phyloP scores from a whole-genome alignment of 352 stramenopile genomes.

The Globisporangium ultimum region DNA sequence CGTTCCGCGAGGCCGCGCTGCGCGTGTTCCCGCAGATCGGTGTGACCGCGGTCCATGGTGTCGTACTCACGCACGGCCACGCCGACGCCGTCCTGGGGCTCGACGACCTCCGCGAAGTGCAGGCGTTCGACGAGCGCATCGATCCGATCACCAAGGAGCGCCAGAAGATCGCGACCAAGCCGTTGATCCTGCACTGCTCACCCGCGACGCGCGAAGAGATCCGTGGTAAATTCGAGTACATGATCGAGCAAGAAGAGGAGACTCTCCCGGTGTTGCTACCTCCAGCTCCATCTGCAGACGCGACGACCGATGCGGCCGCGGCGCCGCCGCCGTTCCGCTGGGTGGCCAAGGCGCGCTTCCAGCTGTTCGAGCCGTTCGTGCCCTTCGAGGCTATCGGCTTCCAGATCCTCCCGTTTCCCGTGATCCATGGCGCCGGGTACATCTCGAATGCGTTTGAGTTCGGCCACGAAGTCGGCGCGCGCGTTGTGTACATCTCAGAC shows the following conservation, averaged over 20 bases:
- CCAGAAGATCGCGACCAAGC: constrained; percentile 48
- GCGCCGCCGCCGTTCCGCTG: constrained; percentile 53
- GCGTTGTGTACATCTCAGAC: constrained; percentile 89
- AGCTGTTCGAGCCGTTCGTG: constrained; percentile 49
- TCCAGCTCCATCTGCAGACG: neutral
- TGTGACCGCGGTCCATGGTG: constrained; percentile 49
- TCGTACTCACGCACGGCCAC: constrained; percentile 86
- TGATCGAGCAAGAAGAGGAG: constrained; percentile 44
- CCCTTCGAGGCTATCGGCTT: constrained; percentile 49
- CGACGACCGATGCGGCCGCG: constrained; percentile 9
- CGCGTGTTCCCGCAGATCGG: constrained; percentile 56
- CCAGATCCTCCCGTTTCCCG: constrained; percentile 63
- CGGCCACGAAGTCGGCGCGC: constrained; percentile 51
- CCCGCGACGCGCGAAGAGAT: constrained; percentile 52
- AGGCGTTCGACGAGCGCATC: constrained; percentile 45
- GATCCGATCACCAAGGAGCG: constrained; percentile 57
- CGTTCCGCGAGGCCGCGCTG: constrained; percentile 78
- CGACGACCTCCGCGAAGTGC: constrained; percentile 83
- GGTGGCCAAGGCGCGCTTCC: constrained; percentile 73
- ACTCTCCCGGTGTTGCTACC: constrained; percentile 1
- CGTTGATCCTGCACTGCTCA: constrained; percentile 65
- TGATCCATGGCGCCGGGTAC: constrained; percentile 81
- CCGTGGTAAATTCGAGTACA: constrained; percentile 73
- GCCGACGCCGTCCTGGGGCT: constrained; percentile 80
- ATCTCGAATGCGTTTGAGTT: constrained; percentile 81